Percentiles rank a stretch among this genome's conserved stretches.
These are phyloP conservation scores for Ophiostoma novo-ulmi DNA, from an alignment of 2,329 filamentous ascomycete genomes.

Conservation along the genomic window DNA sequence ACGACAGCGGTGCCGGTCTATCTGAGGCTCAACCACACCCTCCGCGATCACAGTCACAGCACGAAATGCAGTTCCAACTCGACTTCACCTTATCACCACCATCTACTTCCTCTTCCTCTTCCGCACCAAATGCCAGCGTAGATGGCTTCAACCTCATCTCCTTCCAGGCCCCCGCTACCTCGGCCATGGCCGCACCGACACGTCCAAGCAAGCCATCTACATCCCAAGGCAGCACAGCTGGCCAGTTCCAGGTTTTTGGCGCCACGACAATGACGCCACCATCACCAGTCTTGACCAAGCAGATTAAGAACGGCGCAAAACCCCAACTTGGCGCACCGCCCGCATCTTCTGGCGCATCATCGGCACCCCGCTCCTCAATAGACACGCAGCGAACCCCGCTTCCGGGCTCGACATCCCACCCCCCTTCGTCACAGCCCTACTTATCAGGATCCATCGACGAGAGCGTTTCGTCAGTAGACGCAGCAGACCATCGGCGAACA, in stretches of 20 bases:
- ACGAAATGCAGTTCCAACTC: constrained; percentile 20
- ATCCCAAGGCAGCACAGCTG: neutral
- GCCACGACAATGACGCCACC: constrained; percentile 15
- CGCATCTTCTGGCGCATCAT: neutral
- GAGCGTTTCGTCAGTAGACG: constrained; percentile 11
- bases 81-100: constrained; percentile 17
- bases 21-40: constrained; percentile 1
- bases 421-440: neutral
- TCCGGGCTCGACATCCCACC: neutral
- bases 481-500: neutral
- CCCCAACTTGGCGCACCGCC: neutral
- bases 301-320: neutral
- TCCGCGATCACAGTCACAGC: constrained; percentile 19
- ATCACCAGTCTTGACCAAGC: constrained; percentile 10
- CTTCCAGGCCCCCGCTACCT: constrained; percentile 9
- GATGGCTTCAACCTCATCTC: constrained; percentile 19
- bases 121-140: neutral
- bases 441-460: neutral
- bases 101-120: constrained; percentile 17
- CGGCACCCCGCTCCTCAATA: neutral
- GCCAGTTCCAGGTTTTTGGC: constrained; percentile 19
- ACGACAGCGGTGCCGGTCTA: neutral
- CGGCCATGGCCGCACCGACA: neutral
- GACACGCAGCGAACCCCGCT: constrained; percentile 3
- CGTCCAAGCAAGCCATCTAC: neutral